Percentiles rank a stretch among this genome's conserved stretches.
These are phyloP conservation scores for Neurospora sublineolata DNA, from an alignment of 495 filamentous ascomycete species.

Conservation along the genomic window DNA sequence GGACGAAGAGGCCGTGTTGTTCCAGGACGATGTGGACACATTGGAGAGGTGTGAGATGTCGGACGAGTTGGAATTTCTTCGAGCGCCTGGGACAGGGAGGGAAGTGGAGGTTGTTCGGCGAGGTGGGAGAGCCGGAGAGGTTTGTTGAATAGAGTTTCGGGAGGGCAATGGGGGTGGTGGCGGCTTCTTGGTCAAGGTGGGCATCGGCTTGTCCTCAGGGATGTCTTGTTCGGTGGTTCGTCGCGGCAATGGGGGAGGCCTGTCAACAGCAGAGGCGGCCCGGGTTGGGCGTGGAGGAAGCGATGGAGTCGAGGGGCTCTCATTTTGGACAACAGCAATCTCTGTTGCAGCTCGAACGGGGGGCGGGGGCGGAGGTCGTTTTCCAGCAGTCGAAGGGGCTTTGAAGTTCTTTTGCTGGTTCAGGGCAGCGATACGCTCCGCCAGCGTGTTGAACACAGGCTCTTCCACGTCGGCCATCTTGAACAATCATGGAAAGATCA, in stretches of 20 bases:
- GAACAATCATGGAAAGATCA: not conserved
- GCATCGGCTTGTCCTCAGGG: slow-evolving; percentile 8
- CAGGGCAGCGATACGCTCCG: slow-evolving; percentile 44
- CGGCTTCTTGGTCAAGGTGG: slow-evolving; percentile 14
- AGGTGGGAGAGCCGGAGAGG: slow-evolving; percentile 29
- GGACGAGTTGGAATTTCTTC: slow-evolving; percentile 36
- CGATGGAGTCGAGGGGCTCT: slow-evolving; percentile 17
- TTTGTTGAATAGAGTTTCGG: slow-evolving; percentile 21
- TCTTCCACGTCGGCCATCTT: slow-evolving; percentile 44
- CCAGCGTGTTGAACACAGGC: slow-evolving; percentile 42
- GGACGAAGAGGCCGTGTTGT: slow-evolving; percentile 17
- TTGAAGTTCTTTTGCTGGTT: slow-evolving; percentile 42
- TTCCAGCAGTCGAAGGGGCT: slow-evolving; percentile 23
- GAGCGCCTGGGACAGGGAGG: slow-evolving; percentile 7
- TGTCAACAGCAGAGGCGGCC: slow-evolving; percentile 10
- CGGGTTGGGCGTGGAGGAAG: slow-evolving; percentile 27
- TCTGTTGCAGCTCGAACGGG: slow-evolving; percentile 16
- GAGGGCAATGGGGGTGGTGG: slow-evolving; percentile 29
- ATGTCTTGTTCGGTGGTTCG: slow-evolving; percentile 23
- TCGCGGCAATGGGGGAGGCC: slow-evolving; percentile 27
- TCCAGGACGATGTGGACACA: slow-evolving; percentile 31
- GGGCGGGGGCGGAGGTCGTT: slow-evolving; percentile 39
- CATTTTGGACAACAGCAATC: not conserved
- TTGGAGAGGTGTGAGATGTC: slow-evolving; percentile 33
- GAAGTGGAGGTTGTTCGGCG: slow-evolving; percentile 25